Evolutionary conservation across 139 green algal genomes (phyloP).

Genomic region (Chlamydomonas applanata): DNA sequence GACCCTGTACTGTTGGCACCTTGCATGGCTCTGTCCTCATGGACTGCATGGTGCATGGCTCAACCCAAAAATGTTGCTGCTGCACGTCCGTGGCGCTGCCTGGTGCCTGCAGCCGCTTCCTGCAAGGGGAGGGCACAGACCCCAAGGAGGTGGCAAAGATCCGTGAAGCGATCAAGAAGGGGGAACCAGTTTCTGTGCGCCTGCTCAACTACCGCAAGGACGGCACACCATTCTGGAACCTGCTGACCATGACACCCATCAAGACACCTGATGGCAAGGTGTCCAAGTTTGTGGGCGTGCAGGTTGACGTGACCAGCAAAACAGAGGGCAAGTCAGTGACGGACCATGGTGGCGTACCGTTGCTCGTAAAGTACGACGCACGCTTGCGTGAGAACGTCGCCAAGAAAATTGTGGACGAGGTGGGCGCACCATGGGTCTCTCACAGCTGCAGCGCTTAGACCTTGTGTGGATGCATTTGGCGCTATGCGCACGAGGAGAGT

Average conservation of each 20-base stretch:
- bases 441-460: too few species aligned
- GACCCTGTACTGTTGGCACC: too few species aligned
- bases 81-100: not conserved
- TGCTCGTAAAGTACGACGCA: slow-evolving; percentile 88
- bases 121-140: slow-evolving; percentile 95
- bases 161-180: slow-evolving; percentile 67
- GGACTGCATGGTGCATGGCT: not conserved
- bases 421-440: too few species aligned
- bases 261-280: slow-evolving; percentile 79
- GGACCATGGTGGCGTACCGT: slow-evolving; percentile 56
- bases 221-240: slow-evolving; percentile 95
- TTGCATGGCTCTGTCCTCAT: too few species aligned
- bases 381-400: slow-evolving; percentile 75
- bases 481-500: too few species aligned
- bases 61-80: not conserved
- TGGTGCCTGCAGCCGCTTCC: slow-evolving; percentile 78
- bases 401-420: slow-evolving; percentile 78
- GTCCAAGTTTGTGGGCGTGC: slow-evolving; percentile 89
- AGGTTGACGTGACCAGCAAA: slow-evolving; percentile 93
- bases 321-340: slow-evolving; percentile 83
- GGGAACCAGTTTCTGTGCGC: slow-evolving; percentile 63
- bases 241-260: slow-evolving; percentile 94
- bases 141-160: slow-evolving; percentile 83
- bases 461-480: too few species aligned
- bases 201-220: slow-evolving; percentile 93